Conservation (phyloP, 345 rosid species). For the Cochlearia excelsa region DNA sequence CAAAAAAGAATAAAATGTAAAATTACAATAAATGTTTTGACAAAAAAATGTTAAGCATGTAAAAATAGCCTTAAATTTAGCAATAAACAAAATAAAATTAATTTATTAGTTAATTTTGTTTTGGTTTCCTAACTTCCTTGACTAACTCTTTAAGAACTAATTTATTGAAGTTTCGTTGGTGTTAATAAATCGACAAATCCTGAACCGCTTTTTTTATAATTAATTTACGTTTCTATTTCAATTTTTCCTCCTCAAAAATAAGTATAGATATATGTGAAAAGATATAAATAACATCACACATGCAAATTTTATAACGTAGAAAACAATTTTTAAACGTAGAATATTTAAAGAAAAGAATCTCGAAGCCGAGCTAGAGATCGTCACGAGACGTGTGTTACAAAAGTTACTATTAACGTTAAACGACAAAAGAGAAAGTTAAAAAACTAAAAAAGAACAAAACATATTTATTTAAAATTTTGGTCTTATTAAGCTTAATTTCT, state of each 20-base stretch:
- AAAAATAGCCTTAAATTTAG: neutral
- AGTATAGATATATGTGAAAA: no score
- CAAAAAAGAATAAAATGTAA: no score
- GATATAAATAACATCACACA: neutral
- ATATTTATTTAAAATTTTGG: constrained; percentile 8
- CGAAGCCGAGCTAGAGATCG: constrained; percentile 20
- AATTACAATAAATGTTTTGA: no score
- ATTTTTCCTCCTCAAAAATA: no score
- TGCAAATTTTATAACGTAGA: constrained; percentile 16
- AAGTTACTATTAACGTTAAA: constrained; percentile 15
- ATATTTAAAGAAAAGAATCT: constrained; percentile 21
- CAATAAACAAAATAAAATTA: neutral
- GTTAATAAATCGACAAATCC: neutral
- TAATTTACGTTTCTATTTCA: no score
- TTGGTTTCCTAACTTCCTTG: constrained; percentile 11
- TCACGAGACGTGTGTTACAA: constrained; percentile 31
- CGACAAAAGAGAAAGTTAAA: neutral
- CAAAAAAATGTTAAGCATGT: no score
- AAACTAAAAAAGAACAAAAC: neutral
- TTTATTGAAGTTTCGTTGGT: neutral
- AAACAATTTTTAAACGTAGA: constrained; percentile 9
- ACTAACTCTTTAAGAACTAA: neutral
- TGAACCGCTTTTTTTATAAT: neutral
- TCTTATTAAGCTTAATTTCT: constrained; percentile 3
- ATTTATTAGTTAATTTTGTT: neutral